Evolutionary conservation across 148 eudicot genomes (phyloP).

Genomic region (Rhododendron ferrugineum): DNA sequence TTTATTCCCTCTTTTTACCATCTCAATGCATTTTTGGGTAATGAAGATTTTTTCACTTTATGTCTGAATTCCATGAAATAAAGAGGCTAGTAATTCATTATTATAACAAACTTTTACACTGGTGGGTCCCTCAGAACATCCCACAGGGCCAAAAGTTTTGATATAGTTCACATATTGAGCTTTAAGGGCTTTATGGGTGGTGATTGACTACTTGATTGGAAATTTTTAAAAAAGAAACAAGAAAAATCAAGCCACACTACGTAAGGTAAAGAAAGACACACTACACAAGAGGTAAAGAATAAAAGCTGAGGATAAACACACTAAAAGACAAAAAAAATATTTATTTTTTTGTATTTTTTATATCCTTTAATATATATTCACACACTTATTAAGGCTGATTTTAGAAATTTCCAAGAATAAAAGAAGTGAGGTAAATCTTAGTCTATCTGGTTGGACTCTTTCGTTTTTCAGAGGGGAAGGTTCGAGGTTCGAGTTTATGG

Average conservation of each 20-base stretch:
- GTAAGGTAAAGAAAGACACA: neutral
- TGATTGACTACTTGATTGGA: neutral
- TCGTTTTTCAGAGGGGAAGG: too few relatives aligned
- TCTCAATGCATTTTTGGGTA: neutral
- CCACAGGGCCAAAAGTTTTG: neutral
- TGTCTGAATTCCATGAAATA: neutral
- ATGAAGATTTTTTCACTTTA: neutral
- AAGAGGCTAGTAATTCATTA: neutral
- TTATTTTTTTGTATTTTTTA: too few relatives aligned
- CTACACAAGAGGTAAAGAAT: too few relatives aligned
- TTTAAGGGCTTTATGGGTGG: neutral
- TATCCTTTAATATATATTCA: too few relatives aligned
- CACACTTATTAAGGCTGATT: too few relatives aligned
- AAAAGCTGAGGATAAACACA: too few relatives aligned
- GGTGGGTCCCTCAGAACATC: conserved; percentile 3
- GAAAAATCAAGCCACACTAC: neutral
- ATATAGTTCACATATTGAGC: neutral
- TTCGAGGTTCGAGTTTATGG: too few relatives aligned
- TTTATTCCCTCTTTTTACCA: neutral
- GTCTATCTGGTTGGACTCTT: too few relatives aligned
- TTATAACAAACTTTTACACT: neutral
- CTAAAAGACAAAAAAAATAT: too few relatives aligned
- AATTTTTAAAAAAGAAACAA: neutral
- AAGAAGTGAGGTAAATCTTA: too few relatives aligned
- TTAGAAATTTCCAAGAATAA: too few relatives aligned